Evolutionary conservation across 257 asterid genomes (phyloP).

Genomic region (Handroanthus guayacan): DNA sequence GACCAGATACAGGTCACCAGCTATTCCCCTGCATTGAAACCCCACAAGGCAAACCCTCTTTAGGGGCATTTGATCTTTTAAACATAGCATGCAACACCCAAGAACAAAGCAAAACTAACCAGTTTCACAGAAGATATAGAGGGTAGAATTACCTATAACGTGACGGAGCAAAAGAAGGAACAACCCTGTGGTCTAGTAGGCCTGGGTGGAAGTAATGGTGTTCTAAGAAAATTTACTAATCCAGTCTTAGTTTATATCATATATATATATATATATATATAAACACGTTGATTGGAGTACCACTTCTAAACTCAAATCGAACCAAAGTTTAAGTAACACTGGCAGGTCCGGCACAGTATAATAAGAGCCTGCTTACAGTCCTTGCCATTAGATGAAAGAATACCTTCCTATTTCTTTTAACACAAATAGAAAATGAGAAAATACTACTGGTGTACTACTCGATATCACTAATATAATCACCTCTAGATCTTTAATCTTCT

Average conservation of each 20-base stretch:
- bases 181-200: not conserved
- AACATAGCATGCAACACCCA: not conserved
- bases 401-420: slow-evolving; percentile 10
- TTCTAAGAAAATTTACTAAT: slow-evolving; percentile 17
- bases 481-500: slow-evolving; percentile 8
- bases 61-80: slow-evolving; percentile 1
- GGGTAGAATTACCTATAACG: slow-evolving; percentile 11
- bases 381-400: not conserved
- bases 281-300: slow-evolving; percentile 7
- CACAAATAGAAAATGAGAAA: slow-evolving; percentile 27
- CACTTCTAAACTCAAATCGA: slow-evolving; percentile 12
- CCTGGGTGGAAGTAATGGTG: not conserved
- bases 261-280: too few relatives aligned
- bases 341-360: not conserved
- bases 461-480: slow-evolving; percentile 11
- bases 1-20: slow-evolving; percentile 85
- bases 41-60: slow-evolving; percentile 31
- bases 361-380: not conserved
- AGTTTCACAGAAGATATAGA: slow-evolving; percentile 19
- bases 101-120: slow-evolving; percentile 25
- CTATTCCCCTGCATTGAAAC: slow-evolving; percentile 61
- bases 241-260: not conserved
- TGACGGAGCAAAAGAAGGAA: slow-evolving; percentile 23
- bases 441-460: slow-evolving; percentile 1
- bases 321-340: slow-evolving; percentile 8